Percentiles rank a stretch among this genome's conserved stretches.
phyloP scores from a whole-genome alignment of 345 rosid species.

The Arabidopsis thaliana region TAIR10.1 NC_003070.9:25311001-25311500 shows the following conservation, averaged over 20 bases:
- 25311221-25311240: conserved; percentile 38
- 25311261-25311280: conserved; percentile 32
- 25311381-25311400: conserved; percentile 11
- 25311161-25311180: conserved; percentile 51
- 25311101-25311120: conserved; percentile 6
- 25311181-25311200: conserved; percentile 71
- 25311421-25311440: background rate
- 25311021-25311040: conserved; percentile 69
- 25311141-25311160: conserved; percentile 42
- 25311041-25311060: conserved; percentile 89
- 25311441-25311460: background rate
- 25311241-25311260: conserved; percentile 32
- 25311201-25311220: conserved; percentile 26
- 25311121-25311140: conserved; percentile 57
- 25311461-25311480: background rate
- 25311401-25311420: conserved; percentile 10
- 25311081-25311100: conserved; percentile 21
- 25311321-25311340: background rate
- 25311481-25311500: background rate
- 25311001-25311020: conserved; percentile 77
- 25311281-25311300: conserved; percentile 13
- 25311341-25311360: background rate
- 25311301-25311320: background rate
- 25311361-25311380: background rate
- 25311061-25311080: conserved; percentile 74